Conservation (phyloP, 495 filamentous ascomycete genomes). For the Clohesyomyces aquaticus region DNA sequence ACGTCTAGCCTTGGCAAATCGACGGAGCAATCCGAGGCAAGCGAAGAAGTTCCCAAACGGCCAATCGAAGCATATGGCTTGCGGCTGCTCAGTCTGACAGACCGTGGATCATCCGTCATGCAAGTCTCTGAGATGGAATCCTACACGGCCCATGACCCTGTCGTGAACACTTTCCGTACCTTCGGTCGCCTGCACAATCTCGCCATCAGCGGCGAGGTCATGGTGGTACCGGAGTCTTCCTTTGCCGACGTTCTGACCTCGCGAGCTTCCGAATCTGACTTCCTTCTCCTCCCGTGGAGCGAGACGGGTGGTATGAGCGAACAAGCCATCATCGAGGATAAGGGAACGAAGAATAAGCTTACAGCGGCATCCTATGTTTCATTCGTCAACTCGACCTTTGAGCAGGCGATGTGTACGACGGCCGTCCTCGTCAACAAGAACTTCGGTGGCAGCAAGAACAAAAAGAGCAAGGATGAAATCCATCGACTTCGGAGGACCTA, state of each 20-base stretch:
- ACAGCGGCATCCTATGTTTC: slow-evolving; percentile 37
- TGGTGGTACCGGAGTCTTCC: slow-evolving; percentile 72
- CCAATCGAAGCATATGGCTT: slow-evolving; percentile 83
- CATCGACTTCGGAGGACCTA: slow-evolving; percentile 48
- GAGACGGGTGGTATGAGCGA: slow-evolving; percentile 78
- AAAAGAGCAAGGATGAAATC: slow-evolving; percentile 40
- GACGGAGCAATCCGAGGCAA: slow-evolving; percentile 2
- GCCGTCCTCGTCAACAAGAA: slow-evolving; percentile 84
- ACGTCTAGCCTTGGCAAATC: slow-evolving; percentile 31
- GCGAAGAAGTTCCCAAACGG: slow-evolving; percentile 43
- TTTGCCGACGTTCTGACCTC: slow-evolving; percentile 76
- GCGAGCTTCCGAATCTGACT: slow-evolving; percentile 72
- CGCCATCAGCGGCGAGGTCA: slow-evolving; percentile 77
- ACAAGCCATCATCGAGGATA: slow-evolving; percentile 45
- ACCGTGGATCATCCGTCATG: slow-evolving; percentile 95
- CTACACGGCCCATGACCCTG: slow-evolving; percentile 76
- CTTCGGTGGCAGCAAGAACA: slow-evolving; percentile 57
- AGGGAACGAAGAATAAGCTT: slow-evolving; percentile 48
- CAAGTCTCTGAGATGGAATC: slow-evolving; percentile 83
- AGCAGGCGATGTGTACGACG: slow-evolving; percentile 64
- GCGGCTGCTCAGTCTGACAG: slow-evolving; percentile 83
- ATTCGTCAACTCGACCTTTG: slow-evolving; percentile 63
- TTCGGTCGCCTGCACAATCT: slow-evolving; percentile 86
- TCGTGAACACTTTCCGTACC: slow-evolving; percentile 88
- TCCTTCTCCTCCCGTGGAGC: slow-evolving; percentile 90